Conservation (phyloP, 192 early-diverging fungal genomes). For the Piromyces finnis region DNA sequence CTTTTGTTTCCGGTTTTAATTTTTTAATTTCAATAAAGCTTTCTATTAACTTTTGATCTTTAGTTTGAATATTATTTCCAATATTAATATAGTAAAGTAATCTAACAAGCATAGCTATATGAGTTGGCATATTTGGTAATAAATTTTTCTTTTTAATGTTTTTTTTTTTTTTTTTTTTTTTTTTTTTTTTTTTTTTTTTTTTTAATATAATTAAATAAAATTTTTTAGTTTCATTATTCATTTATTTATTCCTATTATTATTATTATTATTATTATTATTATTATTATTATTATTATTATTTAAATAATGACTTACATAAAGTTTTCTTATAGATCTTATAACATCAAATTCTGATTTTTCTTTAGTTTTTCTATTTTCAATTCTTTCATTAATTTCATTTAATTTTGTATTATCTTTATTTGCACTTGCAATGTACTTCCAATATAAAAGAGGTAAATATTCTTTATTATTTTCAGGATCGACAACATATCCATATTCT, state of each 20-base stretch:
- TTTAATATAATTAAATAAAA: no score
- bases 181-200: no score
- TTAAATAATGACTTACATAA: not conserved
- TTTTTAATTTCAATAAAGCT: not conserved
- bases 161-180: no score
- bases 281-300: no score
- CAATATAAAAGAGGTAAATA: not conserved
- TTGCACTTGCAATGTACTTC: not conserved
- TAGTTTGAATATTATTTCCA: not conserved
- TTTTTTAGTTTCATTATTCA: no score
- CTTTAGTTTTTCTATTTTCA: not conserved
- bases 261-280: not conserved
- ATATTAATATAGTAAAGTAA: slow-evolving; percentile 2
- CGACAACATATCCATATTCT: not conserved
- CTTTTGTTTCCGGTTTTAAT: not conserved
- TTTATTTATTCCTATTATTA: no score
- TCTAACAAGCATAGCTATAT: not conserved
- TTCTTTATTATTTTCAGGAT: not conserved
- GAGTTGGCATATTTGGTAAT: not conserved
- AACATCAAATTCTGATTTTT: not conserved
- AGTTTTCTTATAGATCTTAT: not conserved
- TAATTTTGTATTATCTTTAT: not conserved
- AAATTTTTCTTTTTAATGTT: not conserved
- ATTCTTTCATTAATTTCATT: not conserved
- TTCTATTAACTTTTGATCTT: not conserved